These are phyloP conservation scores for Paxillus ammoniavirescens DNA, from an alignment of 768 basidiomycete species.

Conservation along the genomic window DNA sequence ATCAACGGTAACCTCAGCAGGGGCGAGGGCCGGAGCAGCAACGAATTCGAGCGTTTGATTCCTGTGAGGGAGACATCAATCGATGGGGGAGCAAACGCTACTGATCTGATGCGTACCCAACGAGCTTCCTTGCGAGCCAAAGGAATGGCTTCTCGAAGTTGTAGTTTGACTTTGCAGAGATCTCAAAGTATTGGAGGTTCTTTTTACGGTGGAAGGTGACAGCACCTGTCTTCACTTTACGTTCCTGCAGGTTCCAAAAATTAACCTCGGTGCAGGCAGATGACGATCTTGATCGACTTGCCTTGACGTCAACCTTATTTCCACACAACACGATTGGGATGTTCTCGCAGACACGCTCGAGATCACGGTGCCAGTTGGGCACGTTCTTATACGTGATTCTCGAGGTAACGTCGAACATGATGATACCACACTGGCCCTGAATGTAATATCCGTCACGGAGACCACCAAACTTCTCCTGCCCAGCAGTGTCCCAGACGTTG, in stretches of 20 bases:
- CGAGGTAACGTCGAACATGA: constrained; percentile 99
- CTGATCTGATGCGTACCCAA: constrained; percentile 62
- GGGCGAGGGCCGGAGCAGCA: constrained; percentile 92
- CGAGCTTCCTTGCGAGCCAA: constrained; percentile 97
- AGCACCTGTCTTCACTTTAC: constrained; percentile 98
- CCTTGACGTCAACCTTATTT: constrained; percentile 99
- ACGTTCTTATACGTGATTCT: constrained; percentile 99
- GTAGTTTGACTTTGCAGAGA: constrained; percentile 99
- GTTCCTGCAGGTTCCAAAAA: constrained; percentile 62
- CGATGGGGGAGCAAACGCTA: neutral
- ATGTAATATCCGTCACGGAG: constrained; percentile 96
- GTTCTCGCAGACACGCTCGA: constrained; percentile 99
- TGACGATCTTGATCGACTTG: constrained; percentile 33
- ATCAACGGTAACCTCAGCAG: constrained; percentile 90
- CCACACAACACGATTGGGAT: constrained; percentile 99
- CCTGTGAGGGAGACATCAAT: constrained; percentile 38
- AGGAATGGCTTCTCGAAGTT: constrained; percentile 99
- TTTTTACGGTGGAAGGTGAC: constrained; percentile 99
- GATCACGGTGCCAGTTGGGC: constrained; percentile 99
- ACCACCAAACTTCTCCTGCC: constrained; percentile 99
- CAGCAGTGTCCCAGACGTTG: constrained; percentile 99
- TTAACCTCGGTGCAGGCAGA: constrained; percentile 3
- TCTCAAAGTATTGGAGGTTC: constrained; percentile 99
- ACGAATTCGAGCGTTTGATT: constrained; percentile 91
- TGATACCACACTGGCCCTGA: constrained; percentile 99